Evolutionary conservation across 495 filamentous ascomycete genomes (phyloP).

Genomic region (Lepraria neglecta): DNA sequence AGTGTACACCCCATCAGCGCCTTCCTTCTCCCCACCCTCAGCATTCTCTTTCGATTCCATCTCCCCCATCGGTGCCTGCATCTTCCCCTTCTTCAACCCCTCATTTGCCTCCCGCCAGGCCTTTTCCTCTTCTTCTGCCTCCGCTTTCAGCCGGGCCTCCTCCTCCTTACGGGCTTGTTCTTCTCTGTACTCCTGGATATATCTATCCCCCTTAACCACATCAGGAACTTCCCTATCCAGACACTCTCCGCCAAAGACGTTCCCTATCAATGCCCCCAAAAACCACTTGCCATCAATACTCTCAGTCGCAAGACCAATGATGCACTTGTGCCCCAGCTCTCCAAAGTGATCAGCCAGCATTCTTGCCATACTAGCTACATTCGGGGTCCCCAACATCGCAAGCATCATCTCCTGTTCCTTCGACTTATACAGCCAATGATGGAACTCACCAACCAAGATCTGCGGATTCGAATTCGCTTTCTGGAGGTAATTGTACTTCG

Average conservation of each 20-base stretch:
- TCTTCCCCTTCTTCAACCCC: neutral
- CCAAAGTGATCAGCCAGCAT: slow-evolving; percentile 1
- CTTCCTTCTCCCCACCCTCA: neutral
- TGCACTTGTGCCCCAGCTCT: slow-evolving; percentile 5
- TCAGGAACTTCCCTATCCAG: slow-evolving; percentile 6
- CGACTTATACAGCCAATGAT: slow-evolving; percentile 1
- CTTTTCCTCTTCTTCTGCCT: slow-evolving; percentile 4
- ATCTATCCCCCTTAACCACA: slow-evolving; percentile 8
- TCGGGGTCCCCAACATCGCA: neutral
- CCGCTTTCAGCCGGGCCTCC: neutral
- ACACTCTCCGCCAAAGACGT: slow-evolving; percentile 7
- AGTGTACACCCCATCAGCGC: neutral
- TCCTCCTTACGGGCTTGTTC: slow-evolving; percentile 9
- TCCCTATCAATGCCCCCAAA: neutral
- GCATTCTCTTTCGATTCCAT: neutral
- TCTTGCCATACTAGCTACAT: slow-evolving; percentile 4
- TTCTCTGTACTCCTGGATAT: slow-evolving; percentile 8
- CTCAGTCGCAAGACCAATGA: slow-evolving; percentile 6
- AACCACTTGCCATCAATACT: neutral
- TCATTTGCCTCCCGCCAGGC: neutral
- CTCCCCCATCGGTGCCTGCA: neutral
- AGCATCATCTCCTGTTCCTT: slow-evolving; percentile 11
- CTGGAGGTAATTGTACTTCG: slow-evolving; percentile 1
- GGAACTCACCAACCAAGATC: neutral
- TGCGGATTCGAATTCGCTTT: slow-evolving; percentile 4